phyloP scores from a whole-genome alignment of 306 rosid species.

The Datisca glomerata region DNA sequence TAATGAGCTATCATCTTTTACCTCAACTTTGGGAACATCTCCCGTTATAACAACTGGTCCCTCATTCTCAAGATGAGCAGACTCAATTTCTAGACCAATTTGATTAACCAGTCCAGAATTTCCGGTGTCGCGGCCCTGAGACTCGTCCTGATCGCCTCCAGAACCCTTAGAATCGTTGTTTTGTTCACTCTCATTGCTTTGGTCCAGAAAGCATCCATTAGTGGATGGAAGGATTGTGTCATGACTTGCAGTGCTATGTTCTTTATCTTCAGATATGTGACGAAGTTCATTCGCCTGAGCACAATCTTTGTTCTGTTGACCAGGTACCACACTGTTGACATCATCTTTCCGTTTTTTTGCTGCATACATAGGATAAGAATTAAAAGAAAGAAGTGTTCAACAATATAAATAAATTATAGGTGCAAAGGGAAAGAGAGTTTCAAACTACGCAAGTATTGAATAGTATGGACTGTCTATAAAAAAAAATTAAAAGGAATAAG shows the following conservation, averaged over 20 bases:
- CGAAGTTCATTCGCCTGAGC: slow-evolving; percentile 17
- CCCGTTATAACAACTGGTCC: slow-evolving; percentile 2
- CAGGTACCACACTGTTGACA: slow-evolving; percentile 18
- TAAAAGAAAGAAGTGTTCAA: neutral
- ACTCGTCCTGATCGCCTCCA: slow-evolving; percentile 13
- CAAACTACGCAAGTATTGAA: neutral
- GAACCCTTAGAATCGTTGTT: slow-evolving; percentile 7
- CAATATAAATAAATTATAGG: neutral
- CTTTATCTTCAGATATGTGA: slow-evolving; percentile 19
- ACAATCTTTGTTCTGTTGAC: slow-evolving; percentile 24
- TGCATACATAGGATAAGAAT: slow-evolving; percentile 22
- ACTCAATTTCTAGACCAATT: slow-evolving; percentile 15
- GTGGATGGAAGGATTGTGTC: slow-evolving; percentile 15
- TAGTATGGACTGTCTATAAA: neutral
- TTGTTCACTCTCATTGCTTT: slow-evolving; percentile 2
- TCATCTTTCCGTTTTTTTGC: slow-evolving; percentile 40
- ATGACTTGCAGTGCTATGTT: slow-evolving; percentile 13
- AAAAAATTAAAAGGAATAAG: too few relatives aligned
- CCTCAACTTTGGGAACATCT: slow-evolving; percentile 18
- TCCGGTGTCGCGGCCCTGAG: slow-evolving; percentile 14
- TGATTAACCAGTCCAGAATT: slow-evolving; percentile 26
- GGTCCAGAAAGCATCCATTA: slow-evolving; percentile 13
- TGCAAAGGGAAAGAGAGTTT: slow-evolving; percentile 1
- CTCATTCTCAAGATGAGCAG: slow-evolving; percentile 3
- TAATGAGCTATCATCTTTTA: slow-evolving; percentile 11